These are phyloP conservation scores for Grammothele lineata DNA, from an alignment of 768 basidiomycete species.

Conservation along the genomic window DNA sequence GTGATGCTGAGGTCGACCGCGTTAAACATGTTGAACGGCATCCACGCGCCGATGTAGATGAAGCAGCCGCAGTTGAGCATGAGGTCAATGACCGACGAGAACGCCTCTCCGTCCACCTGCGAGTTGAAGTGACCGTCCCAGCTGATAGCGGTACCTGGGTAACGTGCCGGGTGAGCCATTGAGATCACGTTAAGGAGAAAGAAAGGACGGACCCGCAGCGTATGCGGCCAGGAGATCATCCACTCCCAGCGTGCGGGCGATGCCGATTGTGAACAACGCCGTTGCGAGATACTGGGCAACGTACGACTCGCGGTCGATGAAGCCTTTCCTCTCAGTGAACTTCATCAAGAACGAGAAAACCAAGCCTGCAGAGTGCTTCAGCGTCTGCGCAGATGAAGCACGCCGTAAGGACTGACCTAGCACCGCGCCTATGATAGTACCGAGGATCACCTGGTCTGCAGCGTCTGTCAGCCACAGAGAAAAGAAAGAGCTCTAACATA, in stretches of 20 bases:
- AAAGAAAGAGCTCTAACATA: conserved; percentile 13
- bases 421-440: conserved; percentile 62
- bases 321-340: conserved; percentile 53
- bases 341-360: conserved; percentile 72
- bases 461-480: neutral
- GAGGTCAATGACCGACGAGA: conserved; percentile 89
- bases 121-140: conserved; percentile 86
- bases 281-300: conserved; percentile 81
- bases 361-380: conserved; percentile 55
- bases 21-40: conserved; percentile 61
- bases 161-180: neutral
- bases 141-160: conserved; percentile 86
- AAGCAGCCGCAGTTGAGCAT: conserved; percentile 79
- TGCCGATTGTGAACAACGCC: conserved; percentile 71
- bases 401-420: conserved; percentile 29
- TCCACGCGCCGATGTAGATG: conserved; percentile 85
- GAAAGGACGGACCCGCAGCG: conserved; percentile 54
- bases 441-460: conserved; percentile 77
- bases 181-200: neutral
- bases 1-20: conserved; percentile 52
- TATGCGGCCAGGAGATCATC: conserved; percentile 92
- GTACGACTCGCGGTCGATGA: conserved; percentile 80
- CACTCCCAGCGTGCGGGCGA: conserved; percentile 73
- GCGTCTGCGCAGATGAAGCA: neutral
- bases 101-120: conserved; percentile 80